phyloP scores from a whole-genome alignment of 2,329 filamentous ascomycete species.

The Alternaria triticimaculans region DNA sequence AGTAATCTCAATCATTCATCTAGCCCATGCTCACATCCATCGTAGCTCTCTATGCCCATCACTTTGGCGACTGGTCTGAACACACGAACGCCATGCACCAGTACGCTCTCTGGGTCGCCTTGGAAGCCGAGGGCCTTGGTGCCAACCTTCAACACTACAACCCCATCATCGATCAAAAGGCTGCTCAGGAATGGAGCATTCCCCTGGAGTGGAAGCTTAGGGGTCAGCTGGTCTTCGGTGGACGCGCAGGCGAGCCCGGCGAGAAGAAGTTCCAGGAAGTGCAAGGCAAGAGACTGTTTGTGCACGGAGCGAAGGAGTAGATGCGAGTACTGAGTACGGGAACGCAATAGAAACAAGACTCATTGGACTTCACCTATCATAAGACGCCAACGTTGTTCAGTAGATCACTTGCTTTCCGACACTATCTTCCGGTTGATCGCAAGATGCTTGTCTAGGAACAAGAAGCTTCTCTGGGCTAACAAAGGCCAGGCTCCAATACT shows the following conservation, averaged over 20 bases:
- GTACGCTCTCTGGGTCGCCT: slow-evolving; percentile 78
- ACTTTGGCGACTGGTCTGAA: slow-evolving; percentile 77
- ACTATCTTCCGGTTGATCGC: background rate
- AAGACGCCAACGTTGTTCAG: background rate
- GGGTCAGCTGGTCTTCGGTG: slow-evolving; percentile 86
- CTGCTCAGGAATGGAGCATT: slow-evolving; percentile 72
- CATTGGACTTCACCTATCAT: background rate
- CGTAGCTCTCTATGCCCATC: slow-evolving; percentile 71
- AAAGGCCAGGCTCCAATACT: background rate
- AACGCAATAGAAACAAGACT: background rate
- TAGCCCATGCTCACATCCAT: background rate
- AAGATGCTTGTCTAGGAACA: background rate
- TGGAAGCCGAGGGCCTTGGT: slow-evolving; percentile 83
- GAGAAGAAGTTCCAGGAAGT: slow-evolving; percentile 71
- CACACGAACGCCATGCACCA: slow-evolving; percentile 86
- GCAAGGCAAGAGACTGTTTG: slow-evolving; percentile 64
- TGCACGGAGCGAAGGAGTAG: slow-evolving; percentile 45
- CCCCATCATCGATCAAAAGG: slow-evolving; percentile 79
- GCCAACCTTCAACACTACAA: slow-evolving; percentile 95
- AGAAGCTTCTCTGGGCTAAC: background rate
- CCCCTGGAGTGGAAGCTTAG: slow-evolving; percentile 77
- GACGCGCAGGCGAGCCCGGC: slow-evolving; percentile 59
- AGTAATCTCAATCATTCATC: background rate
- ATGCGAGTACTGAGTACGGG: background rate
- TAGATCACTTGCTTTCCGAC: background rate